A percentile compares a stretch with the other conserved stretches of the same genome.
Conservation (phyloP, 148 eudicot genomes). For the Rhododendron molle region DNA sequence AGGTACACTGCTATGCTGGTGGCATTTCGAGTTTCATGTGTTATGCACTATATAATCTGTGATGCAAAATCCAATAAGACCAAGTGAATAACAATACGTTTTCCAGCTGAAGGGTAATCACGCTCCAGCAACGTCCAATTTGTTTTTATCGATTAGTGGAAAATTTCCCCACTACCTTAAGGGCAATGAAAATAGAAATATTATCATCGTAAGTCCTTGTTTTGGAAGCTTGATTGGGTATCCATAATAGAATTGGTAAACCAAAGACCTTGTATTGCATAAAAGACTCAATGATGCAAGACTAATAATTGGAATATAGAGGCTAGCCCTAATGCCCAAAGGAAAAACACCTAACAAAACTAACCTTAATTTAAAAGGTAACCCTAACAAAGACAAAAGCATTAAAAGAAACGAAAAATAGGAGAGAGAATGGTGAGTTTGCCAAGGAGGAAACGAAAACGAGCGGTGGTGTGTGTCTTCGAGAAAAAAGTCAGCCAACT, state of each 20-base stretch:
- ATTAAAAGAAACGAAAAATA: neutral
- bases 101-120: conserved; percentile 7
- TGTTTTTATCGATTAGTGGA: neutral
- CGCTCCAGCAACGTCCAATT: neutral
- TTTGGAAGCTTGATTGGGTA: neutral
- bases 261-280: neutral
- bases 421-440: neutral
- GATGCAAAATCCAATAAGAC: neutral
- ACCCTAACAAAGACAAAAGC: neutral
- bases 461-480: neutral
- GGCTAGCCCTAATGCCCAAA: neutral
- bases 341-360: neutral
- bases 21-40: conserved; percentile 2
- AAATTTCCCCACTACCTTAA: neutral
- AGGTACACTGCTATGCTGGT: conserved; percentile 43
- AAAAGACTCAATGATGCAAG: neutral
- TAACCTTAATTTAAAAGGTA: neutral
- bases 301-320: neutral
- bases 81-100: neutral
- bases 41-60: neutral
- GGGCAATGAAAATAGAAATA: neutral
- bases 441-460: neutral
- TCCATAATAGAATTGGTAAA: neutral
- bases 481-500: neutral
- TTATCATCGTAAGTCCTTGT: neutral